Evolutionary conservation across 352 stramenopile genomes (phyloP).

Genomic region (Pythium sp.): DNA sequence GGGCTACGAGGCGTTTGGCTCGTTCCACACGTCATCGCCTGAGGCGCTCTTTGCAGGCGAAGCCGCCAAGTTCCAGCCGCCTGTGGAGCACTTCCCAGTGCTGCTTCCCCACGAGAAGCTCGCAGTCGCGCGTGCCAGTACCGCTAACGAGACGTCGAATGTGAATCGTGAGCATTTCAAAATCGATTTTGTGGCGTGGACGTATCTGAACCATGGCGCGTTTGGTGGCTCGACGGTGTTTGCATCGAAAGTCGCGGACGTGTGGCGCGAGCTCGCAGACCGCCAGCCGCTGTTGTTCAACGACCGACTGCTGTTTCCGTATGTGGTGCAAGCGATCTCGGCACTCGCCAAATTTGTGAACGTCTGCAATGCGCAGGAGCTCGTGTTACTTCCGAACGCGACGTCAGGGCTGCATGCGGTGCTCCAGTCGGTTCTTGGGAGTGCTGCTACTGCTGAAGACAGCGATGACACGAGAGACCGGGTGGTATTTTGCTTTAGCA

Average conservation of each 20-base stretch:
- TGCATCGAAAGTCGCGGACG: slow-evolving; percentile 55
- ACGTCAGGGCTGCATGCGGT: slow-evolving; percentile 90
- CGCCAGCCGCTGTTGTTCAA: slow-evolving; percentile 90
- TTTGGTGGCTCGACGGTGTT: slow-evolving; percentile 84
- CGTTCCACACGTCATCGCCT: slow-evolving; percentile 70
- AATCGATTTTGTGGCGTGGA: slow-evolving; percentile 68
- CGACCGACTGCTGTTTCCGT: slow-evolving; percentile 90
- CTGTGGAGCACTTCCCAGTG: slow-evolving; percentile 19
- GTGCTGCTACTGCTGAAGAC: background rate
- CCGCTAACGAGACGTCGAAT: background rate
- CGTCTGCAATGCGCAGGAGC: slow-evolving; percentile 40
- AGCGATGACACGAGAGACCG: slow-evolving; percentile 17
- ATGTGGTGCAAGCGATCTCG: slow-evolving; percentile 80
- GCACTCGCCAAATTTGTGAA: slow-evolving; percentile 70
- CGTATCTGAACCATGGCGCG: slow-evolving; percentile 94
- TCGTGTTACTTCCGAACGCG: slow-evolving; percentile 88
- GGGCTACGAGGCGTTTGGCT: slow-evolving; percentile 71
- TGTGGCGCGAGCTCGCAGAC: slow-evolving; percentile 84
- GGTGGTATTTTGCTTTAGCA: slow-evolving; percentile 73
- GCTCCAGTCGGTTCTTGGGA: slow-evolving; percentile 40
- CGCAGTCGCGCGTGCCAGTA: background rate
- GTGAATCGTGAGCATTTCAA: slow-evolving; percentile 48
- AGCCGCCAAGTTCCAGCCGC: slow-evolving; percentile 13
- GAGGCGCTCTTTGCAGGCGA: slow-evolving; percentile 44
- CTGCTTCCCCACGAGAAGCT: slow-evolving; percentile 8